Conservation (phyloP, 345 rosid species). For the Odontarrhena argentea region DNA sequence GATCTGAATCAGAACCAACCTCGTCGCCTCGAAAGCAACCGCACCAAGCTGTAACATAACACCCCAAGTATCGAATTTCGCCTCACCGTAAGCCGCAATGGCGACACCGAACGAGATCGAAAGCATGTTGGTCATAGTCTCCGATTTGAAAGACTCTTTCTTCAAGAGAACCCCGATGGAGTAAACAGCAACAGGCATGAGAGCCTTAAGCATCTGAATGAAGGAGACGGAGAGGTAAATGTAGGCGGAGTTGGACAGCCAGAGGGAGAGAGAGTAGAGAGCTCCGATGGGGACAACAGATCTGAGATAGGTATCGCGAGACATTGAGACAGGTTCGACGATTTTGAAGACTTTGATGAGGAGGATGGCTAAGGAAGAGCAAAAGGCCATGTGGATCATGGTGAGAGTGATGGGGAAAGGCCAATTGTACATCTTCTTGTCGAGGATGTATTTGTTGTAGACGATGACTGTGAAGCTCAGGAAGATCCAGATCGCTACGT, state of each 20-base stretch:
- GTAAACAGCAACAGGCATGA: constrained; percentile 97
- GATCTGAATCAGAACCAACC: constrained; percentile 90
- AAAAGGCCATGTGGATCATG: constrained; percentile 98
- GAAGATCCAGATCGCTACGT: constrained; percentile 97
- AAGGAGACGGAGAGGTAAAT: constrained; percentile 94
- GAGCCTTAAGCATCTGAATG: constrained; percentile 95
- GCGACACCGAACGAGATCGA: constrained; percentile 94
- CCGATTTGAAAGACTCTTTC: constrained; percentile 65
- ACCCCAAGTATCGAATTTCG: constrained; percentile 89
- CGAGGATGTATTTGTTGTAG: constrained; percentile 98
- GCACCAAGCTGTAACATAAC: constrained; percentile 88
- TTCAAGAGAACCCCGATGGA: constrained; percentile 80
- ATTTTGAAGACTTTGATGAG: constrained; percentile 88
- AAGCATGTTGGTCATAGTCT: constrained; percentile 85
- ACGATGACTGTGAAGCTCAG: constrained; percentile 97
- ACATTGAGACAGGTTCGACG: constrained; percentile 90
- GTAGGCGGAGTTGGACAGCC: constrained; percentile 98
- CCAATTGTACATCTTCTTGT: constrained; percentile 97
- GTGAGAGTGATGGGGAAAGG: constrained; percentile 96
- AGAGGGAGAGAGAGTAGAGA: constrained; percentile 78
- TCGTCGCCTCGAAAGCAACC: constrained; percentile 87
- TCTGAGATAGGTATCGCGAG: constrained; percentile 71
- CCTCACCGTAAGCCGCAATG: constrained; percentile 92
- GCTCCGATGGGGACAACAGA: constrained; percentile 97
- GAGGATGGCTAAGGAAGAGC: constrained; percentile 80